Evolutionary conservation across 2,329 filamentous ascomycete species (phyloP).

Genomic region (Fusarium mundagurra): DNA sequence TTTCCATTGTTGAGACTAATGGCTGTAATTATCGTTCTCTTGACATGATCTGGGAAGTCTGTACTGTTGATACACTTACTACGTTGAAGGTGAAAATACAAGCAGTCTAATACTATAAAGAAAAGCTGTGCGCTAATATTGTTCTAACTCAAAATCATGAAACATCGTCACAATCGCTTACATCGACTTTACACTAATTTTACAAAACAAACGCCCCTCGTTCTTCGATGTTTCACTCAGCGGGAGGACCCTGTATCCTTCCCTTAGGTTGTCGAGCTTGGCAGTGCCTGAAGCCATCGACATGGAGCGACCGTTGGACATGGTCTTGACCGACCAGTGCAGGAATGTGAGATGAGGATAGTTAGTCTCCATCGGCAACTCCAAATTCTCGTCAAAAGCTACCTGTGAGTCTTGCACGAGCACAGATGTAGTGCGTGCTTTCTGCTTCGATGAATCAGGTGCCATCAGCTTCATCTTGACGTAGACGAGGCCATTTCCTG

Average conservation of each 20-base stretch:
- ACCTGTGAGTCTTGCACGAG: accelerated
- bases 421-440: background rate
- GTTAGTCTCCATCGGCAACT: background rate
- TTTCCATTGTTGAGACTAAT: background rate
- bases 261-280: background rate
- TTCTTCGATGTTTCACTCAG: background rate
- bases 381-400: background rate
- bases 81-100: background rate
- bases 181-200: background rate
- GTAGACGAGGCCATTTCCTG: accelerated
- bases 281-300: background rate
- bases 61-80: too few relatives aligned
- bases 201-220: constrained; percentile 5
- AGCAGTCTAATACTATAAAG: accelerated
- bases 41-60: background rate
- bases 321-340: background rate
- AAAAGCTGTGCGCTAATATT: background rate
- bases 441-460: background rate
- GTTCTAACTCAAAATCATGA: background rate
- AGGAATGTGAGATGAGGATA: constrained; percentile 1
- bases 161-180: background rate
- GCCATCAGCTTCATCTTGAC: constrained; percentile 1
- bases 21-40: background rate
- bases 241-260: background rate
- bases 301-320: background rate